Evolutionary conservation across 306 rosid species (phyloP).

Genomic region (Inga leiocalycina): DNA sequence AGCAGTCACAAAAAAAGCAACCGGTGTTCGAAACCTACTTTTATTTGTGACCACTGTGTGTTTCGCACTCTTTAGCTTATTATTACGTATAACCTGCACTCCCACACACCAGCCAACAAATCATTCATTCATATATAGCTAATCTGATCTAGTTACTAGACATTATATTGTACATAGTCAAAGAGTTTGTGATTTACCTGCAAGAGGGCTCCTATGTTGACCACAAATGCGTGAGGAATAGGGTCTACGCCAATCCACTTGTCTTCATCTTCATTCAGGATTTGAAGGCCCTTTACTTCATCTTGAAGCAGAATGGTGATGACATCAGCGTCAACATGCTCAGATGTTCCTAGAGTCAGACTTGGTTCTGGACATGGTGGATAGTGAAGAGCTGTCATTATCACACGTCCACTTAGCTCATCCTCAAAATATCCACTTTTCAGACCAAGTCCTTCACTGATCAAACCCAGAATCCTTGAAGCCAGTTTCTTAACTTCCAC

Average conservation of each 20-base stretch:
- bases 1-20: constrained; percentile 33
- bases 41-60: constrained; percentile 71
- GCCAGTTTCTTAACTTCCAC: constrained; percentile 3
- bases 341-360: constrained; percentile 30
- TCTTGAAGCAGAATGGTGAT: constrained; percentile 39
- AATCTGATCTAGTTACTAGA: background rate
- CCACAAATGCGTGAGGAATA: constrained; percentile 35
- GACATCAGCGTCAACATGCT: constrained; percentile 38
- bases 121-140: background rate
- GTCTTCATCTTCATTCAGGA: constrained; percentile 27
- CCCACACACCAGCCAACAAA: background rate
- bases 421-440: constrained; percentile 26
- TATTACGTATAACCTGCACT: constrained; percentile 45
- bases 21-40: constrained; percentile 31
- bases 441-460: constrained; percentile 3
- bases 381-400: background rate
- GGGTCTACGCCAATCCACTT: constrained; percentile 33
- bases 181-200: constrained; percentile 14
- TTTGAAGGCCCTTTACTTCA: constrained; percentile 36
- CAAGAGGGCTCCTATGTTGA: constrained; percentile 27
- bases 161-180: background rate
- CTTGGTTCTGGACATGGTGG: constrained; percentile 44
- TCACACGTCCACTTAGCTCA: constrained; percentile 20
- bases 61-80: constrained; percentile 49
- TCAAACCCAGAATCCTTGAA: constrained; percentile 6